Base-by-base conservation (phyloP, 176 grass and related monocot genomes). In the Lolium multiflorum region DNA sequence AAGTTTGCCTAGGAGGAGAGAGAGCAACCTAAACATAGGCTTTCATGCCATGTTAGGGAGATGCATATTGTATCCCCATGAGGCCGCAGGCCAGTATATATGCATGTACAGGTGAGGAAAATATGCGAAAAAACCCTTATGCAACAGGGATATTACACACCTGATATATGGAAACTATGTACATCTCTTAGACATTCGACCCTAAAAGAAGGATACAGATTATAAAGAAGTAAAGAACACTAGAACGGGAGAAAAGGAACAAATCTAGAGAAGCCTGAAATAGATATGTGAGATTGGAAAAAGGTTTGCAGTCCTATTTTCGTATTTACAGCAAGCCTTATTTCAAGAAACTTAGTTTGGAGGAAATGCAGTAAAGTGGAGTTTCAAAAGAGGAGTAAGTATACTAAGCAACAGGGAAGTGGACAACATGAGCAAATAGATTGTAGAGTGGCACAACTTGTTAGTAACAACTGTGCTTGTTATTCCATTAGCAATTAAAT, bases 211-310 rank as follows among this genome's bases (percentile, higher is more conserved):
- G 48, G 24, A 66, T 28, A 65, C 16, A 31, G 8, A 28, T 66
- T 20, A 35, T 14, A n/a, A 49, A 81, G 43, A 73, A 15, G 20
- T 14, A n/a, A 49, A 81, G 43, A 73, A 15, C 43, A 48, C 43
- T 48, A 24, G 70, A 48, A 11, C 4, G 15, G 39, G 22, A 7
- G 59, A 26, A 81, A 83, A 82, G 31, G 25, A 86, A 51, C n/a
- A 9, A 17, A 16, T 63, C 5, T 80, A 63, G 57, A 80, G 77
- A 80, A 80, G 21, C 38, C 77, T 47, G 58, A 47, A 26, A 24
- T 18, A 80, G 77, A 80, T 80, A 80, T 80, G 37, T 79, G 38
- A 62, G n/a, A 43, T 43, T 48, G 11, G 21, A 58, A 79, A 46
- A 60, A 59, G 12, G 37, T 43, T 44, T 46, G 20, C n/a, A 17